Percentiles rank a stretch among this genome's conserved stretches.
These are phyloP conservation scores for Bullera alba DNA, from an alignment of 768 basidiomycete genomes.

Conservation along the genomic window DNA sequence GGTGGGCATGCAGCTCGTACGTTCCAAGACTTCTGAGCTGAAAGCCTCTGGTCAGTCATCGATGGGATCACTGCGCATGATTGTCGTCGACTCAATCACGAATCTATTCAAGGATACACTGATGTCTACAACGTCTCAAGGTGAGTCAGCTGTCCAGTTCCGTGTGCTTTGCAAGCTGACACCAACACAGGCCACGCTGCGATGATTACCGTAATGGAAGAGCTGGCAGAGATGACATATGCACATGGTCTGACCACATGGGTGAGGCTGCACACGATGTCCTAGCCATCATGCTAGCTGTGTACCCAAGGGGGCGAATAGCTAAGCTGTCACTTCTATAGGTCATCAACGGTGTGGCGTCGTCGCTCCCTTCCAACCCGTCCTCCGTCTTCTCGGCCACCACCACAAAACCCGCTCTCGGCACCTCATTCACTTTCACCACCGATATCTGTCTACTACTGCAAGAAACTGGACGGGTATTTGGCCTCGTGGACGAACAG, in stretches of 20 bases:
- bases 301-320: not conserved
- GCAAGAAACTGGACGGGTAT: conserved; percentile 37
- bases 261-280: no score
- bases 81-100: conserved; percentile 37
- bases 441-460: conserved; percentile 35
- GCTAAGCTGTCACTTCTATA: conserved; percentile 6
- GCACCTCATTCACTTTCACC: conserved; percentile 32
- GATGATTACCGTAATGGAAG: conserved; percentile 30
- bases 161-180: not conserved
- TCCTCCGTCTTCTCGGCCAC: conserved; percentile 36
- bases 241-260: conserved; percentile 13
- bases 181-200: conserved; percentile 27
- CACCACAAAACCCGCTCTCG: conserved; percentile 36
- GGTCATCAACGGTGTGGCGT: conserved; percentile 29
- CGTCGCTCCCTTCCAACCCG: conserved; percentile 28
- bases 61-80: conserved; percentile 7
- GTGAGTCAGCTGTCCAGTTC: conserved; percentile 10
- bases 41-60: not conserved
- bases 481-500: conserved; percentile 32
- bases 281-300: no score
- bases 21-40: not conserved
- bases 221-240: conserved; percentile 26
- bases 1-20: conserved; percentile 10
- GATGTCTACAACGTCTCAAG: conserved; percentile 28
- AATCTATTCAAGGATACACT: conserved; percentile 38